Conservation (phyloP, 2,329 filamentous ascomycete species). For the Trichoderma harzianum region DNA sequence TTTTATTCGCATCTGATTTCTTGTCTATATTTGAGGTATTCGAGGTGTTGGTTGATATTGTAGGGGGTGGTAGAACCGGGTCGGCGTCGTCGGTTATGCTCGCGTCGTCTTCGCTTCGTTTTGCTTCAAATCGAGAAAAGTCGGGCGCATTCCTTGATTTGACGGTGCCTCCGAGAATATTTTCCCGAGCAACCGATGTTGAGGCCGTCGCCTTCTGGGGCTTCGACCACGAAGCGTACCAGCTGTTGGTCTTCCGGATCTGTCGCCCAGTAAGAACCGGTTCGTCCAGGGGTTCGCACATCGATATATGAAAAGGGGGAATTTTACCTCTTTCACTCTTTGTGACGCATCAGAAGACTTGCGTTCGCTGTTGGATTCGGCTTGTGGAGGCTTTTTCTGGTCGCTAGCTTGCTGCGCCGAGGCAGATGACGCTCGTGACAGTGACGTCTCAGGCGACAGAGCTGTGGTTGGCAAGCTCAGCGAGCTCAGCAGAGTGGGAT, state of each 20-base stretch:
- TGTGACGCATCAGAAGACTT: slow-evolving; percentile 5
- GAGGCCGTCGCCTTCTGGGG: slow-evolving; percentile 55
- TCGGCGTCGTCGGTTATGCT: slow-evolving; percentile 25
- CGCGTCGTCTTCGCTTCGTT: slow-evolving; percentile 34
- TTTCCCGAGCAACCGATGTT: slow-evolving; percentile 58
- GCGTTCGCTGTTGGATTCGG: slow-evolving; percentile 8
- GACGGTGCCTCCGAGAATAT: slow-evolving; percentile 55
- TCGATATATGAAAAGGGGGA: neutral
- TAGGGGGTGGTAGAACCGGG: slow-evolving; percentile 5
- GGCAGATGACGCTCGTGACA: slow-evolving; percentile 19
- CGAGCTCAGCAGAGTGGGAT: slow-evolving; percentile 26
- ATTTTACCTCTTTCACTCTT: slow-evolving; percentile 10
- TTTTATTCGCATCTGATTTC: neutral
- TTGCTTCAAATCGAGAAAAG: slow-evolving; percentile 48
- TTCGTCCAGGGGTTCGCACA: neutral
- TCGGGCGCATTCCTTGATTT: slow-evolving; percentile 46
- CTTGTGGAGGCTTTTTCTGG: slow-evolving; percentile 13
- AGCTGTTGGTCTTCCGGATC: slow-evolving; percentile 54
- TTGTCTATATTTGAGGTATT: neutral
- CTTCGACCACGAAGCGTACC: slow-evolving; percentile 62
- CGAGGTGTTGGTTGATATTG: slow-evolving; percentile 21
- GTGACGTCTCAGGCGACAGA: slow-evolving; percentile 20
- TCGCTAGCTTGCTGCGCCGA: slow-evolving; percentile 11
- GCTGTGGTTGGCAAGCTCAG: slow-evolving; percentile 21
- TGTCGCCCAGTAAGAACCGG: slow-evolving; percentile 25